phyloP scores from a whole-genome alignment of 257 asterid genomes.

The Verbena officinalis region DNA sequence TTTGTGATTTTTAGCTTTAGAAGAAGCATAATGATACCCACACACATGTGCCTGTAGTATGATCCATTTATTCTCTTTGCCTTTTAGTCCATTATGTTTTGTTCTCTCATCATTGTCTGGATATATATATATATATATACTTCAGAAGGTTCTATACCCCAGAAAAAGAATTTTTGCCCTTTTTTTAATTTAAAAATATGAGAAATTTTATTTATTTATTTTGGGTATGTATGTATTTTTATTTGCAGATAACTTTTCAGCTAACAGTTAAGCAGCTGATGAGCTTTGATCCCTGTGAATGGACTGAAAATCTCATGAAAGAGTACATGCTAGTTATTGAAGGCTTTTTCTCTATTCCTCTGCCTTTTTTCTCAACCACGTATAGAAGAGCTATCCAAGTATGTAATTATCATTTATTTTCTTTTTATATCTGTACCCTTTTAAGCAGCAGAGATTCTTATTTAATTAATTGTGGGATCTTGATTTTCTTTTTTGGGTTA shows the following conservation, averaged over 20 bases:
- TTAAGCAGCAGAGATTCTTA: not conserved
- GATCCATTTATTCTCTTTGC: conserved; percentile 59
- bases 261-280: conserved; percentile 90
- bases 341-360: conserved; percentile 90
- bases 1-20: conserved; percentile 30
- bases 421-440: not conserved
- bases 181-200: not conserved
- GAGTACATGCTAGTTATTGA: conserved; percentile 98
- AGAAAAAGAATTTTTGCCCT: not conserved
- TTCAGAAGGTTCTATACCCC: conserved; percentile 41
- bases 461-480: not conserved
- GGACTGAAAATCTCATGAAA: conserved; percentile 96
- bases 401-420: conserved; percentile 4
- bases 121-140: conserved; percentile 9
- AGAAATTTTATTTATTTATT: not conserved
- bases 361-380: conserved; percentile 80
- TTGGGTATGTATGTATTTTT: conserved; percentile 3
- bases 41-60: conserved; percentile 74
- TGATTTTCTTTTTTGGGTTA: not conserved
- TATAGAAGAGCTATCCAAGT: conserved; percentile 91
- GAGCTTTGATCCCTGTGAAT: conserved; percentile 99
- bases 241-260: conserved; percentile 85
- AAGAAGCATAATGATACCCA: conserved; percentile 53
- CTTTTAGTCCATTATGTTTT: conserved; percentile 45
- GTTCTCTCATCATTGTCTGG: conserved; percentile 43